Evolutionary conservation across 352 stramenopile genomes (phyloP).

Genomic region (Pythium angustatum): DNA sequence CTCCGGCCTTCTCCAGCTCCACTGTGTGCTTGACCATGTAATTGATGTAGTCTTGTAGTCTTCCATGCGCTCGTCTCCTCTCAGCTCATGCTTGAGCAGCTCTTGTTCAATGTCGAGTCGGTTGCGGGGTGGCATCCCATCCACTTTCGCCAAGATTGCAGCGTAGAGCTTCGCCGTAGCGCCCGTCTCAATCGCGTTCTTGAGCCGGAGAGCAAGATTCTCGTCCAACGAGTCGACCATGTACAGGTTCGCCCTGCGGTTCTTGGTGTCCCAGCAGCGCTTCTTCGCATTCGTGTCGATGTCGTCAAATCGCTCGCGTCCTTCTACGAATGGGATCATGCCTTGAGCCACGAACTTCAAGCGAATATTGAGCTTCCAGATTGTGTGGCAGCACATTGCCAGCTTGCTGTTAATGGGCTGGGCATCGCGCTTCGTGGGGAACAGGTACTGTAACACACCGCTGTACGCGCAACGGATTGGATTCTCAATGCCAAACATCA

Average conservation of each 20-base stretch:
- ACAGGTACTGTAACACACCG: no score
- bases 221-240: neutral
- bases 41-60: constrained; percentile 5
- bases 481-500: no score
- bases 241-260: neutral
- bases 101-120: neutral
- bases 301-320: neutral
- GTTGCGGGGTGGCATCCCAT: neutral
- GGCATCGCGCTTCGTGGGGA: no score
- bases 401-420: no score
- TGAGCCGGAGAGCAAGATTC: neutral
- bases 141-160: neutral
- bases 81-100: neutral
- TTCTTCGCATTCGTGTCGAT: neutral
- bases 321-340: neutral
- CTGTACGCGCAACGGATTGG: no score
- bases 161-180: neutral
- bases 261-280: neutral
- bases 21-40: neutral
- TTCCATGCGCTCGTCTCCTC: neutral
- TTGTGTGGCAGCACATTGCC: no score
- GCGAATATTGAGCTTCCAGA: neutral
- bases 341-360: neutral
- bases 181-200: neutral
- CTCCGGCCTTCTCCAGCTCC: constrained; percentile 1